Base-by-base conservation (phyloP, 139 green algal species). In the Pleodorina starrii region DNA sequence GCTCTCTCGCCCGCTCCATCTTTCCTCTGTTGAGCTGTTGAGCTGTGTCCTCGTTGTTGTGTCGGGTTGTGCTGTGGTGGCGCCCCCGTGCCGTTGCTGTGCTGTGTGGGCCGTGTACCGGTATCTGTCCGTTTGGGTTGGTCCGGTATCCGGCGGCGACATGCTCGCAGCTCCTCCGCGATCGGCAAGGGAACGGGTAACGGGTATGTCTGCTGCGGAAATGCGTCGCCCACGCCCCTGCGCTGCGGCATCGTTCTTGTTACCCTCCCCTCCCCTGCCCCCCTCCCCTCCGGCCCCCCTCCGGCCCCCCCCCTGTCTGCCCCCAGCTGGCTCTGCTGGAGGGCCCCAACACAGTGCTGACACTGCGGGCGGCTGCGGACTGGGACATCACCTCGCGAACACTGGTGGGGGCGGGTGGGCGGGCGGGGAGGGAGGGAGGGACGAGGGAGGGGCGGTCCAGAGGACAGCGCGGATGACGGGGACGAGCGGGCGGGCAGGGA, bases 321-420 rank as follows among this genome's bases (percentile, higher is more conserved):
- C 38, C 35, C 43, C 38, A 86, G 79, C 7, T 81, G 32, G 73
- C 57, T 0, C 68, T 93, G 82, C 51, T 93, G 25, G 90, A 93
- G n/a, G 90, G 90, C 3, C 69, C 81, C 35, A 72, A 91, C 72
- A 91, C 85, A 44, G 72, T 87, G 63, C 75, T 93, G 7, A 90
- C 90, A 14, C 75, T 86, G 51, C 88, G 90, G 68, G 90, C 81
- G 72, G 74, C 69, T 14, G 36, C 81, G 32, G 86, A 93, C 63
- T 50, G 76, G 11, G 60, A 87, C 81, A 1, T 87, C 36, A 46
- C 60, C 43, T 59, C 29, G 0, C 6, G 59, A 29, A 27, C 35
- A 42, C 40, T 87, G 81, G 81, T 87, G 43, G 11, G 79, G 29
- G 2, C 16, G 79, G n/a, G 40, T 23, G 27, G 43, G 74, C 17